These are phyloP conservation scores for Mrakia blollopis DNA, from an alignment of 768 basidiomycete species.

Conservation along the genomic window DNA sequence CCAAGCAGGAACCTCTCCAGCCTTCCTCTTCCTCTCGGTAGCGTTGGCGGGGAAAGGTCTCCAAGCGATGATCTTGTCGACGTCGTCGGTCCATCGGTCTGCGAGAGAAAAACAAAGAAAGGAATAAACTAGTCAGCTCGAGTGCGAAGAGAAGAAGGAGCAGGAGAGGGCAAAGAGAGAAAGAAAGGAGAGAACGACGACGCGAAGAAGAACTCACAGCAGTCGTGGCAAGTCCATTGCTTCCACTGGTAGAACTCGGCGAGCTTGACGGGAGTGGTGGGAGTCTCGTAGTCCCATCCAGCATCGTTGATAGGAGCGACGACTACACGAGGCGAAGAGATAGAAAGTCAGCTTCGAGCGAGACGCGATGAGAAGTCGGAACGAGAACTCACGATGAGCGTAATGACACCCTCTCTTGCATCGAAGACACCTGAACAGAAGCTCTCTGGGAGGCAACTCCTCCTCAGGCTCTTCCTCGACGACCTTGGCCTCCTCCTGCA, in stretches of 20 bases:
- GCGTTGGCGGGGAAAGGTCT: slow-evolving; percentile 68
- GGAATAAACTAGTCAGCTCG: not conserved
- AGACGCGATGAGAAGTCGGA: not conserved
- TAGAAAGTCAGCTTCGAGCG: not conserved
- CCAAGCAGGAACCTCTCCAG: slow-evolving; percentile 50
- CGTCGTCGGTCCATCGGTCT: slow-evolving; percentile 21
- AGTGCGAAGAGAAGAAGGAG: not conserved
- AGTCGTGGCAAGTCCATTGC: slow-evolving; percentile 61
- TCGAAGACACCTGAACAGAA: slow-evolving; percentile 74
- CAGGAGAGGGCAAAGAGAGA: slow-evolving; percentile 55
- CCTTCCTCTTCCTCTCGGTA: slow-evolving; percentile 51
- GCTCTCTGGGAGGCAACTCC: slow-evolving; percentile 34
- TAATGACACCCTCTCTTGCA: slow-evolving; percentile 85
- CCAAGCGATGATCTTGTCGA: slow-evolving; percentile 76
- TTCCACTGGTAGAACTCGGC: slow-evolving; percentile 38
- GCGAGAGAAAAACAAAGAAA: not conserved
- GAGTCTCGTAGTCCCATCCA: slow-evolving; percentile 49
- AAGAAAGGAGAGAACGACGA: slow-evolving; percentile 34
- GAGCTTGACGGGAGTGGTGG: slow-evolving; percentile 49
- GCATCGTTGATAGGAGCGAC: slow-evolving; percentile 44
- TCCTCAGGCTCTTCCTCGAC: slow-evolving; percentile 48
- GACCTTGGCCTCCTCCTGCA: slow-evolving; percentile 34
- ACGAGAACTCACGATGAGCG: slow-evolving; percentile 49
- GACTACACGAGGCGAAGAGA: not conserved
- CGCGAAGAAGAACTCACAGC: slow-evolving; percentile 74